A percentile compares a stretch with the other conserved stretches of the same genome.
Conservation (phyloP, 2,329 filamentous ascomycete genomes). For the Ceratocystis variospora region DNA sequence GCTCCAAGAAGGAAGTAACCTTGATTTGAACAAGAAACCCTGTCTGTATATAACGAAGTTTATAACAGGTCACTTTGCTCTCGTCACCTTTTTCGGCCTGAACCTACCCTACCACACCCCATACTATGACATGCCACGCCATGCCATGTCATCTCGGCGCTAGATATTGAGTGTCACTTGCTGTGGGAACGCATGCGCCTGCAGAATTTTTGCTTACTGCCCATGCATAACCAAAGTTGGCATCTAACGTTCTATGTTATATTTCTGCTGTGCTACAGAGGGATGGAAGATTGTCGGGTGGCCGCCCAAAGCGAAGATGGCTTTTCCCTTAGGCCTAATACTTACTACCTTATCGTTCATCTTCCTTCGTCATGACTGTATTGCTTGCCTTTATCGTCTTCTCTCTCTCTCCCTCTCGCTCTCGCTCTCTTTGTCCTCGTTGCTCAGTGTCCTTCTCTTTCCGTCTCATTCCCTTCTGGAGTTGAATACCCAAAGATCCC, state of each 20-base stretch:
- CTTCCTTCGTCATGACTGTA: background rate
- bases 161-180: background rate
- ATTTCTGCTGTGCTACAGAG: background rate
- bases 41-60: background rate
- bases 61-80: too few species aligned
- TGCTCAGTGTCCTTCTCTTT: background rate
- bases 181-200: background rate
- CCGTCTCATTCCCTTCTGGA: background rate
- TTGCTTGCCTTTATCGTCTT: constrained; percentile 1
- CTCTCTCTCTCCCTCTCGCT: background rate
- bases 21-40: background rate
- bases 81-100: too few species aligned
- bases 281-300: background rate
- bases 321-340: background rate
- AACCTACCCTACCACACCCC: too few species aligned
- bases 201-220: background rate
- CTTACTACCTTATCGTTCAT: background rate
- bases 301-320: background rate
- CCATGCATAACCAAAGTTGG: background rate
- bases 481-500: too few species aligned
- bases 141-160: background rate
- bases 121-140: too few species aligned
- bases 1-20: background rate
- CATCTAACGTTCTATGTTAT: background rate
- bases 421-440: background rate